Evolutionary conservation across 306 rosid genomes (phyloP), one percentile per base, ranked within the genome.

Genomic region (Benincasa hispida): DNA sequence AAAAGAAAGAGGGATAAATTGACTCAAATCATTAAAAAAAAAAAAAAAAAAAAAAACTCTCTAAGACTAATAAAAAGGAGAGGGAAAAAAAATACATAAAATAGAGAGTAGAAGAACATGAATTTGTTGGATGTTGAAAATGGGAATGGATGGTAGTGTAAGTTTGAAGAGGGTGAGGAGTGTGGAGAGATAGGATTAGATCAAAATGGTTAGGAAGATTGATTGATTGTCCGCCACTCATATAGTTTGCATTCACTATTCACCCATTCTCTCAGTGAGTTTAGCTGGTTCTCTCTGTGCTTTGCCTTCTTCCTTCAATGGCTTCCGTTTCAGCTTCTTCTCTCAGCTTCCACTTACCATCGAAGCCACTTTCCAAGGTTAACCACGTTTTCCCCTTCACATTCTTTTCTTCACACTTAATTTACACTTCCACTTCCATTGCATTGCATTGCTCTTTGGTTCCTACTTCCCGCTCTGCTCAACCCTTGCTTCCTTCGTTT

Each of bases 301-400:
- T 47, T 82, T 10, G 2, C 3, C 18, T 5, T 45, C 7, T 1
- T 0, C 42, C 22, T 6, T 48, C 84, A 79, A 90, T 87, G 96
- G 88, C 92, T 34, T 84, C 91, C 56, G 76, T 85, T 84, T 87
- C 92, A 79, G 85, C 89, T 68, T 62, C 91, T 80, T 86, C 77
- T 61, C 82, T 86, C 39, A 3, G 62, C 24, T 82, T 90, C 73
- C 83, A 82, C 54, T 80, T 81, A 55, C 79, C 82, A 76, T 82
- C 87, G 62, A 84, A 67, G 28, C 73, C 72, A 14, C 82, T 84
- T 21, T 70, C 48, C 69, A 66, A 37, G 14, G 72, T 75, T 19
- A 30, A 27, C 82, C 84, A 85, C 87, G 92, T 87, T 21, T n/a
- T 25, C 2, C n/a, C 13, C 13, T 34, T 32, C 19, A 59, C 55